These are phyloP conservation scores for Nevesoporus exiguus DNA, from an alignment of 768 basidiomycete genomes.

Conservation along the genomic window DNA sequence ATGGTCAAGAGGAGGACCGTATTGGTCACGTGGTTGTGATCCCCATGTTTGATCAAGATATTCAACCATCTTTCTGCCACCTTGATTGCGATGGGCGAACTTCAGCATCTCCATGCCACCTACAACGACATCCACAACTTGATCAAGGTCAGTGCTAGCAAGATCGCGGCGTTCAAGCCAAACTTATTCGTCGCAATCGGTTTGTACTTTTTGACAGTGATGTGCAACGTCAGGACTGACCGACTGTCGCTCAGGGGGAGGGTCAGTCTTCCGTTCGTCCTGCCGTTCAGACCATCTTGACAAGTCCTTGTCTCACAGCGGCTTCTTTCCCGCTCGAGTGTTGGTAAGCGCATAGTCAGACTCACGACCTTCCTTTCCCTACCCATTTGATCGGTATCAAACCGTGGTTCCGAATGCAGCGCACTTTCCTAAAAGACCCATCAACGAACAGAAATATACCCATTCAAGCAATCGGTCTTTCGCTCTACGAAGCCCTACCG, in stretches of 20 bases:
- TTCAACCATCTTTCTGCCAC: background rate
- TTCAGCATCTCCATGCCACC: slow-evolving; percentile 66
- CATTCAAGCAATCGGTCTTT: slow-evolving; percentile 95
- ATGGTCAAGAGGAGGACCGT: slow-evolving; percentile 7
- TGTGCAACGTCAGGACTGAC: background rate
- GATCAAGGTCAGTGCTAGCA: slow-evolving; percentile 61
- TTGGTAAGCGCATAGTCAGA: slow-evolving; percentile 46
- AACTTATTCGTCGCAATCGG: slow-evolving; percentile 84
- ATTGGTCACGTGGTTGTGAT: slow-evolving; percentile 18
- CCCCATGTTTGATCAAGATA: background rate
- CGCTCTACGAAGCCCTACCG: slow-evolving; percentile 87
- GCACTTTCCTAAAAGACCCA: slow-evolving; percentile 78
- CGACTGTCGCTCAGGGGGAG: slow-evolving; percentile 56
- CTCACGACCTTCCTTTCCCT: background rate
- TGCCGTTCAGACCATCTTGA: slow-evolving; percentile 14
- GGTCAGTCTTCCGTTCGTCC: slow-evolving; percentile 48
- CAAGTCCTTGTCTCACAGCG: slow-evolving; percentile 43
- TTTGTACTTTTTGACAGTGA: slow-evolving; percentile 28
- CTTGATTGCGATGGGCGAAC: slow-evolving; percentile 32
- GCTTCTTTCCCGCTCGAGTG: slow-evolving; percentile 94
- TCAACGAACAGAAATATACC: slow-evolving; percentile 75
- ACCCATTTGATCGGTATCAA: background rate
- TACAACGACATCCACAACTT: slow-evolving; percentile 94
- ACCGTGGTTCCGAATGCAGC: slow-evolving; percentile 37
- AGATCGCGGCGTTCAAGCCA: slow-evolving; percentile 84